Percentiles rank a stretch among this genome's conserved stretches.
These are phyloP conservation scores for Tetrahymena thermophila DNA, from an alignment of 73 alveolate species.

Conservation along the genomic window DNA sequence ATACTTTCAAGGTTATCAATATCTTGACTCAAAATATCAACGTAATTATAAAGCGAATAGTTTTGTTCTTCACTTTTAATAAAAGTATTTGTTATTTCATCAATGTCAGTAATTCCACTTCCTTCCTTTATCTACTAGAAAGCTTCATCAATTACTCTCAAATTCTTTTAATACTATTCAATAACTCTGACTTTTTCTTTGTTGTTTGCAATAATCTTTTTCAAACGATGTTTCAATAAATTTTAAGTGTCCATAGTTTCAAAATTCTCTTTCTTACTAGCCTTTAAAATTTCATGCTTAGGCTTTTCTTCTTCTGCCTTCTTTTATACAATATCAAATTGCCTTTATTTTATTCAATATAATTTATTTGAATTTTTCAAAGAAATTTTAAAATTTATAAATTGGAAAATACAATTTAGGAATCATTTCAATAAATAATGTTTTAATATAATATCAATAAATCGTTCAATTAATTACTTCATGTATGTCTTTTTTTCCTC, in stretches of 20 bases:
- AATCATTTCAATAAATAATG: slow-evolving; percentile 34
- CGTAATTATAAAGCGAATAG: slow-evolving; percentile 68
- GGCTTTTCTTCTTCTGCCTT: slow-evolving; percentile 64
- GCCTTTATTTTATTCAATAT: neutral
- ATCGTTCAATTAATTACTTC: slow-evolving; percentile 33
- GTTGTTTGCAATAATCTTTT: slow-evolving; percentile 55
- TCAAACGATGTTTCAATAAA: slow-evolving; percentile 47
- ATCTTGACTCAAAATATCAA: slow-evolving; percentile 67
- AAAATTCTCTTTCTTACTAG: slow-evolving; percentile 52
- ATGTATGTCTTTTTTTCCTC: slow-evolving; percentile 65
- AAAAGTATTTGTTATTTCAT: slow-evolving; percentile 74
- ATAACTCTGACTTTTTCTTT: slow-evolving; percentile 73
- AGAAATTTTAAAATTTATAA: no score
- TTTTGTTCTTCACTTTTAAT: slow-evolving; percentile 84
- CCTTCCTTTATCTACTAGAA: slow-evolving; percentile 64
- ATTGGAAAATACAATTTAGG: slow-evolving; percentile 14
- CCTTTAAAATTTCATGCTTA: slow-evolving; percentile 43
- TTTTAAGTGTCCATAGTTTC: slow-evolving; percentile 52
- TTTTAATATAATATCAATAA: no score
- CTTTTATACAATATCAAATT: slow-evolving; percentile 54
- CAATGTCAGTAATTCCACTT: slow-evolving; percentile 75
- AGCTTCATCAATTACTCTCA: slow-evolving; percentile 76
- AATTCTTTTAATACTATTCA: slow-evolving; percentile 64
- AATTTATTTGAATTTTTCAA: no score
- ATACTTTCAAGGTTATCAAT: slow-evolving; percentile 62